Base-by-base conservation (phyloP, 2,329 filamentous ascomycete genomes). In the Verticillium nubilum region DNA sequence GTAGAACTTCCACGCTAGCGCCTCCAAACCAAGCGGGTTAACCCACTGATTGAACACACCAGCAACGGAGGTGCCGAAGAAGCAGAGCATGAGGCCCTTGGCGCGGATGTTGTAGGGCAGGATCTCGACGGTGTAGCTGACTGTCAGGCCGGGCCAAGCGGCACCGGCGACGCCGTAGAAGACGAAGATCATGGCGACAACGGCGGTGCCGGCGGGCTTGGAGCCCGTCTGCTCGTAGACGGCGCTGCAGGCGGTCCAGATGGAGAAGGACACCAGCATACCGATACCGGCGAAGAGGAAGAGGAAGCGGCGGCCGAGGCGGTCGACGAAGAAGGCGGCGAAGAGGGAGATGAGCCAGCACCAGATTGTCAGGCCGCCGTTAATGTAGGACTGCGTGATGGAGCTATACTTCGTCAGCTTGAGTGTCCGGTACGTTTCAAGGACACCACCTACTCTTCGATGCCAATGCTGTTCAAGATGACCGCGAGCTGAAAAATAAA, bases 11-110 rank as follows among this genome's bases (percentile, higher is more conserved):
- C 55, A 35, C 7, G 25, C 35, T 25, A 31, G 78, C 52, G 76
- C 71, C 3, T 79, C 66, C 66, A 84, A 83, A 17, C 81, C 82
- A 23, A 82, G 70, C 3, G 81, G 80, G 74, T 86, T 85, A 68
- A 77, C 78, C 66, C 80, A 79, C 61, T 72, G 73, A 70, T 83
- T 84, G 66, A 86, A 78, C 59, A 80, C 78, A 57, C 86, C 72
- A 12, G 80, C 79, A 27, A 78, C 75, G 71, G 85, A 81, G 57
- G 85, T 76, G 60, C 75, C 78, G 64, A 85, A 71, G 72, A 84
- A 84, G 75, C 84, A 80, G 66, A 85, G 71, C 79, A 81, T 81
- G 58, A 82, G 65, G 70, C 82, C 70, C 83, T 84, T 75, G 73
- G 80, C 67, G 63, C 76, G 68, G 59, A 81, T 74, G 67, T 75